These are phyloP conservation scores for Clathrus columnatus DNA, from an alignment of 768 basidiomycete species.

Conservation along the genomic window DNA sequence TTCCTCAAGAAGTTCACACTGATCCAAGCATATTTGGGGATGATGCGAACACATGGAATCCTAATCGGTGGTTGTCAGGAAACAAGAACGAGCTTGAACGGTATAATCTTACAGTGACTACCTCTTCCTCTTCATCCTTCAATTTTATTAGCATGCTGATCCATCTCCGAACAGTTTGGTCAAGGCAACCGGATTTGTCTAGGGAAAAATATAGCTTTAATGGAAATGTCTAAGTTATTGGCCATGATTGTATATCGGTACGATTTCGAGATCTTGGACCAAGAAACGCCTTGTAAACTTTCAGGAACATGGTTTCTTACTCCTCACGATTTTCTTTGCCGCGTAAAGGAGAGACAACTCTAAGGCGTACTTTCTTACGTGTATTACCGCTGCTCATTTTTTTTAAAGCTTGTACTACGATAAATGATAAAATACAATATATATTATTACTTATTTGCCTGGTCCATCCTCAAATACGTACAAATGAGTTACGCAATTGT, in stretches of 20 bases:
- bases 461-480: too few relatives aligned
- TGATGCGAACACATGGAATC: conserved; percentile 24
- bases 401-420: too few relatives aligned
- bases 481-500: too few relatives aligned
- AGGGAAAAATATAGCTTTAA: conserved; percentile 7
- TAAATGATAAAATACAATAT: too few relatives aligned
- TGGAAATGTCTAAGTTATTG: conserved; percentile 8
- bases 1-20: conserved; percentile 26
- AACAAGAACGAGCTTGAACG: conserved; percentile 1
- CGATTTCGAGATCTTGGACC: not conserved
- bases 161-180: conserved; percentile 3
- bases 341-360: not conserved
- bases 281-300: conserved; percentile 1
- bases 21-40: conserved; percentile 24
- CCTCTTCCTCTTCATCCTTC: not conserved
- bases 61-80: conserved; percentile 28
- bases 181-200: conserved; percentile 6
- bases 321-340: conserved; percentile 1
- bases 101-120: not conserved
- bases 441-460: too few relatives aligned
- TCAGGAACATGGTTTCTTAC: conserved; percentile 1
- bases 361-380: too few relatives aligned
- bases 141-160: not conserved
- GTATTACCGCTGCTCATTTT: too few relatives aligned
- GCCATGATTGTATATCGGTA: conserved; percentile 4